Base-by-base conservation (phyloP, 768 basidiomycete genomes). In the Mycena albidolilacea region DNA sequence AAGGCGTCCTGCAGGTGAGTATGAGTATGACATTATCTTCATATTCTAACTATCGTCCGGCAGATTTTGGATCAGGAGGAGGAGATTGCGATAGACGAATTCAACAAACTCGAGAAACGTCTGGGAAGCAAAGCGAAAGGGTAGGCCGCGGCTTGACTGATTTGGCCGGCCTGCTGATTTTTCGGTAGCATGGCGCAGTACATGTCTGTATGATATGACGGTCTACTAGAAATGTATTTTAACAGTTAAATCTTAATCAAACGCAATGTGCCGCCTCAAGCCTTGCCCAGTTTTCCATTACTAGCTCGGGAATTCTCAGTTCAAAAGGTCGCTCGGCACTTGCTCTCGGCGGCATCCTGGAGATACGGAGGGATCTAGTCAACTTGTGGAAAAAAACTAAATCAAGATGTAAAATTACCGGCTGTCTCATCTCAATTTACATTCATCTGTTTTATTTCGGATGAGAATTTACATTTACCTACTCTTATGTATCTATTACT, bases 1-100 rank as follows among this genome's bases (percentile, higher is more conserved):
- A 96, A 81, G 93, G 91, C 35, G 94, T 97, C 9, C 93, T 96
- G 77, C 95, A 97, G 89, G 95, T 92, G 75, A 76, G 87, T 78
- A 17, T 6, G 14, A 10, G 6, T 14, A 38, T 35, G n/a, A 23
- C 38, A 15, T 35, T 37, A 61, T 39, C 52, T 58, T 35, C 35
- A 17, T 46, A 3, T 52, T 17, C 73, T 77, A 17, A 76, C 62
- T 67, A 9, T 35, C 46, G 46, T 54, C 10, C n/a, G 54, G 8
- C 77, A 98, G 97, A 88, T 98, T 7, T 81, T 98, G 63, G 97
- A 96, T 78, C 90, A 93, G 75, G 98, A 99, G 77, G 98, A 99
- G 81, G 84, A 88, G 43, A 89, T 99, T 59, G 94, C 97, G 0
- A 79, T 95, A 73, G 90, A 92, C 72, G 98, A 98, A 82, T 99